phyloP scores from a whole-genome alignment of 2,329 filamentous ascomycete species.

The Rosellinia necatrix region DNA sequence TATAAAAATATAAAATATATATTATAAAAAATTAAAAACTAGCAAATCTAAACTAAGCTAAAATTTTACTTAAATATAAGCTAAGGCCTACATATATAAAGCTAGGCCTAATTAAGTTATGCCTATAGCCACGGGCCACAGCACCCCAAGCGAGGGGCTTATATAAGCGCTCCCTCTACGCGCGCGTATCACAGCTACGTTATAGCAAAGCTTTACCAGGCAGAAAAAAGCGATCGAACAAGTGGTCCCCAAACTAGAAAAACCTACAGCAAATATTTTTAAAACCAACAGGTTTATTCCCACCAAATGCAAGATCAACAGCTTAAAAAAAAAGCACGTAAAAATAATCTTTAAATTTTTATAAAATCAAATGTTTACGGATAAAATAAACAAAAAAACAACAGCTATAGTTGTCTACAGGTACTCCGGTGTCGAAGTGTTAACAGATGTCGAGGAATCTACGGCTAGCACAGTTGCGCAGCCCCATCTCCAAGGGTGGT shows the following conservation, averaged over 20 bases:
- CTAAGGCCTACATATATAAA: no score
- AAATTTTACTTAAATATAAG: no score
- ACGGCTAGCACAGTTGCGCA: slow-evolving; percentile 20
- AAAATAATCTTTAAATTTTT: slow-evolving; percentile 33
- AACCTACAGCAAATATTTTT: slow-evolving; percentile 25
- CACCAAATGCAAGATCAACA: slow-evolving; percentile 26
- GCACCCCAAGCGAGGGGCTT: no score
- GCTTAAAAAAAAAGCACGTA: slow-evolving; percentile 34
- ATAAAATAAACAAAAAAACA: slow-evolving; percentile 33
- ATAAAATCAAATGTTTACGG: slow-evolving; percentile 34
- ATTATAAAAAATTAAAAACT: no score
- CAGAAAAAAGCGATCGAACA: slow-evolving; percentile 36
- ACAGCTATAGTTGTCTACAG: slow-evolving; percentile 27
- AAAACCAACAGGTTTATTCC: slow-evolving; percentile 21
- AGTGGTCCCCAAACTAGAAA: slow-evolving; percentile 33
- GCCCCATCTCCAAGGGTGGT: slow-evolving; percentile 16
- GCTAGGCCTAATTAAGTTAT: no score
- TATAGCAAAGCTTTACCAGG: slow-evolving; percentile 30
- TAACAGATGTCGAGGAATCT: slow-evolving; percentile 28
- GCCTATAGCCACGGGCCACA: no score
- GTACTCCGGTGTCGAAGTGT: slow-evolving; percentile 24
- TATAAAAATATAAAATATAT: no score
- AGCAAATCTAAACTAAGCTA: no score
- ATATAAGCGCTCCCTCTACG: no score
- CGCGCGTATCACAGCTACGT: no score